Evolutionary conservation across 306 rosid genomes (phyloP).

Genomic region (Rosa rugosa): DNA sequence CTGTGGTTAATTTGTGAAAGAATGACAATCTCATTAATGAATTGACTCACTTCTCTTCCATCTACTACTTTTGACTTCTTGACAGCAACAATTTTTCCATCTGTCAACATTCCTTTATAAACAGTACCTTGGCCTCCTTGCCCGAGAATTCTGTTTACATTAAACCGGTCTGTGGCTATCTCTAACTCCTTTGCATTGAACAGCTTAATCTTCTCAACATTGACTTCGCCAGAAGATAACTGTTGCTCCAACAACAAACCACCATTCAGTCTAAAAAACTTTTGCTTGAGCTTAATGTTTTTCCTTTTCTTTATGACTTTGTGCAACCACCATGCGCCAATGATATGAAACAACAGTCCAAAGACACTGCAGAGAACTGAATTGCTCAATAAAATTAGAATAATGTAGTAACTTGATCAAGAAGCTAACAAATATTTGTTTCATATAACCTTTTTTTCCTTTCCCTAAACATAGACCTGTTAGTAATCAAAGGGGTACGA

Average conservation of each 20-base stretch:
- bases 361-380: background rate
- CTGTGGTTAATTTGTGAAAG: background rate
- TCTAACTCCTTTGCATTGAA: background rate
- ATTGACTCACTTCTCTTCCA: background rate
- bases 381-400: background rate
- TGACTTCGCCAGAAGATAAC: background rate
- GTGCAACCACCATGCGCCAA: background rate
- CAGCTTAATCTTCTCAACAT: background rate
- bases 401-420: background rate
- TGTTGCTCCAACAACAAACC: background rate
- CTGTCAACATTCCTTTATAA: background rate
- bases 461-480: too few species aligned
- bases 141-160: conserved; percentile 2
- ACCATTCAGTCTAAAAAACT: background rate
- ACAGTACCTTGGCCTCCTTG: conserved; percentile 2
- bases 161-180: conserved; percentile 8
- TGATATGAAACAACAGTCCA: background rate
- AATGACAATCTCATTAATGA: background rate
- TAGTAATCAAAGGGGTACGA: background rate
- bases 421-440: background rate
- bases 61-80: conserved; percentile 12
- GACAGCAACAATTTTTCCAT: conserved; percentile 22
- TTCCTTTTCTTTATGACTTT: background rate
- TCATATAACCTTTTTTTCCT: background rate
- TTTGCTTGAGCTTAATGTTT: background rate